Conservation (phyloP, 75 land plant species). For the Pinus tabuliformis region DNA sequence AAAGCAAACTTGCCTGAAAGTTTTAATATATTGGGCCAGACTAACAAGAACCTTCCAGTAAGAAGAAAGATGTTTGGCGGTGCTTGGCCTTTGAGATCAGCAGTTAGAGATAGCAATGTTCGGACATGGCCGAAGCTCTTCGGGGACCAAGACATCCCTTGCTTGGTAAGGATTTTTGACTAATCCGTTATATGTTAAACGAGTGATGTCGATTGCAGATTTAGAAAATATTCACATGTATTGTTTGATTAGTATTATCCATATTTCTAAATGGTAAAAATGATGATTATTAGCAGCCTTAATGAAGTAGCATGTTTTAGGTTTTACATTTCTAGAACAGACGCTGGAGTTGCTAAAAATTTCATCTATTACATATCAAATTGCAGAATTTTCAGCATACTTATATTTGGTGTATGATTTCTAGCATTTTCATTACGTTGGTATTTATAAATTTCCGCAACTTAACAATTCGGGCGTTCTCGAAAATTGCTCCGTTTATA, state of each 20-base stretch:
- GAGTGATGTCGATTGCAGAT: no score
- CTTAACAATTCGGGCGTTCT: background rate
- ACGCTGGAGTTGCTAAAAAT: background rate
- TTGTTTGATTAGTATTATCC: no score
- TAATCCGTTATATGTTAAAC: no score
- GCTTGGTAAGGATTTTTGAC: no score
- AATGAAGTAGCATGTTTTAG: background rate
- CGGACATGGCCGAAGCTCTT: no score
- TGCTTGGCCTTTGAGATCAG: slow-evolving; percentile 29
- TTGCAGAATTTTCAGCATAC: no score
- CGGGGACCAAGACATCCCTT: no score
- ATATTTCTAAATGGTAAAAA: no score
- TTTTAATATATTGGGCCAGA: slow-evolving; percentile 69
- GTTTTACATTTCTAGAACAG: background rate
- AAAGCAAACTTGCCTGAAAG: slow-evolving; percentile 54
- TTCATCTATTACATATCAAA: background rate
- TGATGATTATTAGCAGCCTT: no score
- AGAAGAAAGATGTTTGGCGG: slow-evolving; percentile 89
- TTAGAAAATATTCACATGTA: no score
- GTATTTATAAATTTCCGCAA: background rate
- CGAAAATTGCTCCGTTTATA: background rate
- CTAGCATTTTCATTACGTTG: background rate
- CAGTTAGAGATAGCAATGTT: no score
- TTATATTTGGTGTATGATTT: background rate
- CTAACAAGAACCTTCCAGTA: slow-evolving; percentile 48